These are phyloP conservation scores for Carex myosuroides DNA, from an alignment of 176 grass and related monocot genomes.

Conservation along the genomic window DNA sequence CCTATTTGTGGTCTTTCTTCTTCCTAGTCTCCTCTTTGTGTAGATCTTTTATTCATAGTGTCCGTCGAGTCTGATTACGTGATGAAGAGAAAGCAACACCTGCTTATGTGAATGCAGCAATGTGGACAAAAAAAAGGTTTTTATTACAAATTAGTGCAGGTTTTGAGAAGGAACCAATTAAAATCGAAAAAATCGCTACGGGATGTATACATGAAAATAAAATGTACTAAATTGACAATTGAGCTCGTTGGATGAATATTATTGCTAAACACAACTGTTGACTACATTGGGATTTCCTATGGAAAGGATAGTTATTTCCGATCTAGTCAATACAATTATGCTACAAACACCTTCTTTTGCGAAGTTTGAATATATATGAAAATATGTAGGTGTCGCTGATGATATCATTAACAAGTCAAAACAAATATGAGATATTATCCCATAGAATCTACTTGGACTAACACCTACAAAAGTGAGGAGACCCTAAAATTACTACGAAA, in stretches of 20 bases:
- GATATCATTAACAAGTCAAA: slow-evolving; percentile 12
- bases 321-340: not conserved
- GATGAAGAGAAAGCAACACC: slow-evolving; percentile 11
- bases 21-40: not conserved
- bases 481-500: not conserved
- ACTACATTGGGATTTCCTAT: not conserved
- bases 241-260: not conserved
- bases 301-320: not conserved
- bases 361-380: not conserved
- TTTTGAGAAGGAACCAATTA: not conserved
- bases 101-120: slow-evolving; percentile 8
- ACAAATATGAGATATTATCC: not conserved
- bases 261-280: not conserved
- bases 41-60: not conserved
- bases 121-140: not conserved
- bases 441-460: not conserved
- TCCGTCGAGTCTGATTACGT: not conserved
- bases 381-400: not conserved
- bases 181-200: not conserved
- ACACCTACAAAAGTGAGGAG: not conserved
- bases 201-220: not conserved
- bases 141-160: not conserved
- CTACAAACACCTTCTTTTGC: too few species aligned
- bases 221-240: not conserved
- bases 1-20: not conserved